Evolutionary conservation across 192 early-diverging fungal genomes (phyloP).

Genomic region (Coemansia umbellata): DNA sequence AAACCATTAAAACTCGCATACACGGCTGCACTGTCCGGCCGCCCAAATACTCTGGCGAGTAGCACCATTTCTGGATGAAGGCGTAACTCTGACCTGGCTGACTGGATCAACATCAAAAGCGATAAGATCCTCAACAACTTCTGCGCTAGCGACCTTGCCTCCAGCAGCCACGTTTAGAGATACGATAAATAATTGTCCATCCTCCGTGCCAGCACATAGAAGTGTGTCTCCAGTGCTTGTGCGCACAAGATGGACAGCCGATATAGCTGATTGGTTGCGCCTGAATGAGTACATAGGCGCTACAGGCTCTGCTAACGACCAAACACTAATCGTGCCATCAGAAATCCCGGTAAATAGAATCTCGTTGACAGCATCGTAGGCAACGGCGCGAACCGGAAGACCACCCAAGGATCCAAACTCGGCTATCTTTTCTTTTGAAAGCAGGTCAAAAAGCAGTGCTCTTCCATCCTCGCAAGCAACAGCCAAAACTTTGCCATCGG

Average conservation of each 20-base stretch:
- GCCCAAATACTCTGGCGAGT: constrained; percentile 40
- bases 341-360: constrained; percentile 20
- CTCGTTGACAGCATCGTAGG: constrained; percentile 13
- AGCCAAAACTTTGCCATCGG: constrained; percentile 11
- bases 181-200: constrained; percentile 36
- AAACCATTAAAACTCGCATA: constrained; percentile 18
- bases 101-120: constrained; percentile 47
- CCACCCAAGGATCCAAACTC: constrained; percentile 10
- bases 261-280: constrained; percentile 27
- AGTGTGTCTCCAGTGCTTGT: not conserved
- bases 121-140: constrained; percentile 39
- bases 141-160: not conserved
- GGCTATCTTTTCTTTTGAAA: constrained; percentile 1
- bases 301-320: constrained; percentile 4
- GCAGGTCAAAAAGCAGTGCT: constrained; percentile 19
- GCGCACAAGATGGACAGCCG: constrained; percentile 27
- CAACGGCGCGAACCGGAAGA: constrained; percentile 28
- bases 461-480: constrained; percentile 44
- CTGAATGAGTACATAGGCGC: constrained; percentile 14
- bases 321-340: constrained; percentile 30
- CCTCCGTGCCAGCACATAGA: constrained; percentile 36
- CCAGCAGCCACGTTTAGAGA: not conserved
- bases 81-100: constrained; percentile 24
- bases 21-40: constrained; percentile 19
- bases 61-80: not conserved